Conservation (phyloP, 805 yeast species). For the Blastobotrys parvus region DNA sequence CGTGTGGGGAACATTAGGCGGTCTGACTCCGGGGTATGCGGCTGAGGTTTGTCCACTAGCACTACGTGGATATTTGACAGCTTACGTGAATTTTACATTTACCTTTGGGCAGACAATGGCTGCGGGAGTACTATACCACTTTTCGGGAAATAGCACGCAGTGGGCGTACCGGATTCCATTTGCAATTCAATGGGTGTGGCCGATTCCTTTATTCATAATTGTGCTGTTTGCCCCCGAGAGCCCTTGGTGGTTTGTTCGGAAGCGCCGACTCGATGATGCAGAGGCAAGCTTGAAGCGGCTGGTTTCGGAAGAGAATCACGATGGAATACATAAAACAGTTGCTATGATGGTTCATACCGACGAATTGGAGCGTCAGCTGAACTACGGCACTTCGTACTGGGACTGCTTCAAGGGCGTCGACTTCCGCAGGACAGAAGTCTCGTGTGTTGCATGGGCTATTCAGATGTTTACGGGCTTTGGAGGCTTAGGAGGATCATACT, state of each 20-base stretch:
- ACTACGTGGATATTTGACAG: slow-evolving; percentile 42
- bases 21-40: slow-evolving; percentile 43
- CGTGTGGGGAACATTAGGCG: slow-evolving; percentile 47
- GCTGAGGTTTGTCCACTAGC: slow-evolving; percentile 47
- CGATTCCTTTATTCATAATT: slow-evolving; percentile 35
- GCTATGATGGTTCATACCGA: slow-evolving; percentile 39
- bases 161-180: slow-evolving; percentile 46
- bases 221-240: slow-evolving; percentile 42
- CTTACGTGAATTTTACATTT: slow-evolving; percentile 46
- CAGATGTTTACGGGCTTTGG: slow-evolving; percentile 27
- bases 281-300: slow-evolving; percentile 32
- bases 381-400: slow-evolving; percentile 7
- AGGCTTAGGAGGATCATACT: slow-evolving; percentile 9
- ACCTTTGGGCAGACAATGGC: slow-evolving; percentile 49
- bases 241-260: slow-evolving; percentile 48
- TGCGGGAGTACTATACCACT: slow-evolving; percentile 45
- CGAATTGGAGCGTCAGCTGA: slow-evolving; percentile 23
- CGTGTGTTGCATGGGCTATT: slow-evolving; percentile 36
- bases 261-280: slow-evolving; percentile 37
- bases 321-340: slow-evolving; percentile 28
- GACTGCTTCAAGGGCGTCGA: slow-evolving; percentile 43
- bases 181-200: slow-evolving; percentile 54
- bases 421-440: slow-evolving; percentile 43
- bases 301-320: slow-evolving; percentile 22
- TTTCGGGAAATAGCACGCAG: slow-evolving; percentile 30